phyloP scores from a whole-genome alignment of 106 monocot genomes.

The Platanthera zijinensis region DNA sequence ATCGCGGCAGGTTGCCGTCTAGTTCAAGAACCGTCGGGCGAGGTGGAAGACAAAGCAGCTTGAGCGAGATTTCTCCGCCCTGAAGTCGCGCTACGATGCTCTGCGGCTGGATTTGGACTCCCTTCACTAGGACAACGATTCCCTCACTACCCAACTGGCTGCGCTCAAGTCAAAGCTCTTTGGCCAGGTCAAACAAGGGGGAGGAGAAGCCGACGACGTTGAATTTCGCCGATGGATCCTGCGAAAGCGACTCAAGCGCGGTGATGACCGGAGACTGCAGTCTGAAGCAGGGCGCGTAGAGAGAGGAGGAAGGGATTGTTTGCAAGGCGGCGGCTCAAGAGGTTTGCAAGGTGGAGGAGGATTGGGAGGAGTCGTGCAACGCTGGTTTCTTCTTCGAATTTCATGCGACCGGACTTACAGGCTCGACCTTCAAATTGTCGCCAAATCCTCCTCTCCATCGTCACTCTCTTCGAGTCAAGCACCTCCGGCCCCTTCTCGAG shows the following conservation, averaged over 20 bases:
- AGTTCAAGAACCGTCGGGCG: slow-evolving; percentile 94
- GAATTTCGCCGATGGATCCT: slow-evolving; percentile 20
- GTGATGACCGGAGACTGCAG: slow-evolving; percentile 25
- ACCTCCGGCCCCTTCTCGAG: no score
- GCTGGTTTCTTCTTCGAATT: slow-evolving; percentile 32
- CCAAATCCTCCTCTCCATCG: no score
- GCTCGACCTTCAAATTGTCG: no score
- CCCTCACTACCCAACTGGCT: slow-evolving; percentile 40
- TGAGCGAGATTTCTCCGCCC: slow-evolving; percentile 56
- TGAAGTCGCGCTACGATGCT: slow-evolving; percentile 45
- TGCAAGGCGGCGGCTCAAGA: slow-evolving; percentile 12
- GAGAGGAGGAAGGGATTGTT: background rate
- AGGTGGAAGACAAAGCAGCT: slow-evolving; percentile 91
- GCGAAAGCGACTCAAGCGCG: slow-evolving; percentile 50
- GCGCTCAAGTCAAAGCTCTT: background rate
- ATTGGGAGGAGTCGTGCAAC: slow-evolving; percentile 30
- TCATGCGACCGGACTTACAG: no score
- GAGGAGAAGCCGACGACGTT: slow-evolving; percentile 7
- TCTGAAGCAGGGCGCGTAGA: background rate
- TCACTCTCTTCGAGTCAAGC: no score
- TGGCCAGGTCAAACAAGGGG: background rate
- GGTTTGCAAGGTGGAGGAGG: slow-evolving; percentile 28
- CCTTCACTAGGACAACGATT: slow-evolving; percentile 3
- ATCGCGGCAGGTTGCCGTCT: slow-evolving; percentile 81
- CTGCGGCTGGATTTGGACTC: slow-evolving; percentile 35